A percentile compares a stretch with the other conserved stretches of the same genome.
phyloP scores from a whole-genome alignment of 1,139 yeast genomes.

The Nakaseomyces bracarensis region DNA sequence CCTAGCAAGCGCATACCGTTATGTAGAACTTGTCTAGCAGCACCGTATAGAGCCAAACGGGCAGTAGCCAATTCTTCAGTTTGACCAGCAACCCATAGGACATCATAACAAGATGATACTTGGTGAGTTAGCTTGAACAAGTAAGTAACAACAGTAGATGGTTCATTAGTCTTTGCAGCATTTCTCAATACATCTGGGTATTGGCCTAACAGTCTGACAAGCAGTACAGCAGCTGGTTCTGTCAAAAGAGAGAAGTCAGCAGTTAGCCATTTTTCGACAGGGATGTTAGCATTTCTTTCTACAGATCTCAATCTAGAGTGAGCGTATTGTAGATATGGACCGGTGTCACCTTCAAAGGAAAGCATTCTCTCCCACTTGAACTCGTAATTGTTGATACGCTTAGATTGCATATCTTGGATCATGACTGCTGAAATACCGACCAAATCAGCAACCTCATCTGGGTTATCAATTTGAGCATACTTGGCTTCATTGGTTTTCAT shows the following conservation, averaged over 20 bases:
- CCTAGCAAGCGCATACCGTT: constrained; percentile 92
- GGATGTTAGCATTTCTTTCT: constrained; percentile 60
- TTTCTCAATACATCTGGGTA: constrained; percentile 87
- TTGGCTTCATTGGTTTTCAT: constrained; percentile 90
- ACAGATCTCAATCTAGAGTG: constrained; percentile 95
- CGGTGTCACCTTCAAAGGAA: constrained; percentile 98
- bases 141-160: constrained; percentile 90
- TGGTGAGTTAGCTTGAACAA: constrained; percentile 86
- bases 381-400: constrained; percentile 91
- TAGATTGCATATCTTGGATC: constrained; percentile 98
- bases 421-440: constrained; percentile 96
- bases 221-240: constrained; percentile 66
- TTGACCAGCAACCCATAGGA: constrained; percentile 97
- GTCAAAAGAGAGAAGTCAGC: constrained; percentile 69
- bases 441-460: constrained; percentile 91
- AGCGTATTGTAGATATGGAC: constrained; percentile 97
- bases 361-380: constrained; percentile 99
- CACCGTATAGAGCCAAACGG: constrained; percentile 82
- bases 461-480: constrained; percentile 89
- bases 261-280: constrained; percentile 36
- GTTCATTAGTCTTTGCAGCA: constrained; percentile 81
- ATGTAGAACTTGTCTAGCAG: constrained; percentile 83
- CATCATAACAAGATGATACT: constrained; percentile 91
- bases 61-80: constrained; percentile 80
- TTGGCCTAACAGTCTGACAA: constrained; percentile 74